phyloP scores from a whole-genome alignment of 495 filamentous ascomycete species.

The Penicillium egyptiacum region DNA sequence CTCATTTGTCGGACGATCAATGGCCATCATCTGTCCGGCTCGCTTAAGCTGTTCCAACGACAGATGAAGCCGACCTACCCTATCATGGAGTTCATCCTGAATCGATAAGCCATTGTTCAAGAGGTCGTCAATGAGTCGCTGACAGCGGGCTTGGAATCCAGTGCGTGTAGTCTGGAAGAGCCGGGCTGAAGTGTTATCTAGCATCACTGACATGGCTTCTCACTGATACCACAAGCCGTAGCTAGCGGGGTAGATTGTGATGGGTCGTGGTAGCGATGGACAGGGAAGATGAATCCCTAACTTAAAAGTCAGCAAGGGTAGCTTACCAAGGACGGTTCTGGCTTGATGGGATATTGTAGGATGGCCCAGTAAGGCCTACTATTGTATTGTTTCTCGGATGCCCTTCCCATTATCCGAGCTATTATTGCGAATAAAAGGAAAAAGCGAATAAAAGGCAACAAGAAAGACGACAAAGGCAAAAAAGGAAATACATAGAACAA shows the following conservation, averaged over 20 bases:
- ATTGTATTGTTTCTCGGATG: background rate
- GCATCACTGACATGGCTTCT: background rate
- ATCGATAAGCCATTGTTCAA: background rate
- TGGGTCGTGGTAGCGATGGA: background rate
- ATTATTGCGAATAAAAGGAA: background rate
- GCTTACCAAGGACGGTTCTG: background rate
- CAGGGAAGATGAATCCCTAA: background rate
- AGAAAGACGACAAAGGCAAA: background rate
- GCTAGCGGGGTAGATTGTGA: background rate
- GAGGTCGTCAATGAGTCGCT: background rate
- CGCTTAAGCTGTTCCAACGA: background rate
- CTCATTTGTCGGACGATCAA: background rate
- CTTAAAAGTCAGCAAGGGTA: background rate
- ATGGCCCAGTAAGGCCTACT: background rate
- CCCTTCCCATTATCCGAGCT: fast-evolving
- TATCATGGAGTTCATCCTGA: background rate
- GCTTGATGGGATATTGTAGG: background rate
- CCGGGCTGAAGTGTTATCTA: background rate
- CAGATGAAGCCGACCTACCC: background rate
- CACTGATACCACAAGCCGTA: background rate
- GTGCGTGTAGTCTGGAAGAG: background rate
- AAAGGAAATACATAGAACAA: background rate
- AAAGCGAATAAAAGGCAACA: background rate
- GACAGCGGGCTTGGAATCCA: background rate
- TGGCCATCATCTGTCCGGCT: conserved; percentile 2